These are phyloP conservation scores for Fusarium sambucinum DNA, from an alignment of 2,329 filamentous ascomycete species.

Conservation along the genomic window DNA sequence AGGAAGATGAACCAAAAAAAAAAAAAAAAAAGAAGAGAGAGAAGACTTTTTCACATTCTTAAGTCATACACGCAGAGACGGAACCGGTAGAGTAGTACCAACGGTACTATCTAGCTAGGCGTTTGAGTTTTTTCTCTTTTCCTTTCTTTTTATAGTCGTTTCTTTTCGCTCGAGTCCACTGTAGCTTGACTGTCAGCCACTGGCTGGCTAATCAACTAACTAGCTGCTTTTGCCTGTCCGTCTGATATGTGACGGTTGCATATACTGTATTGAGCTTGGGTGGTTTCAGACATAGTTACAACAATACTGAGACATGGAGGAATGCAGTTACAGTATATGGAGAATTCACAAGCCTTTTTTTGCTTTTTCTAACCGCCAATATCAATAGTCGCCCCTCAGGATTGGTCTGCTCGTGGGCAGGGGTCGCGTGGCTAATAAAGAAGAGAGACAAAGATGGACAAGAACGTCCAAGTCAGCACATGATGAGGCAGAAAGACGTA, in stretches of 20 bases:
- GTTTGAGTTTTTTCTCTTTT: slow-evolving; percentile 19
- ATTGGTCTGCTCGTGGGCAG: slow-evolving; percentile 29
- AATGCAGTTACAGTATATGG: slow-evolving; percentile 28
- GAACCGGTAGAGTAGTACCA: background rate
- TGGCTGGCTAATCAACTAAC: background rate
- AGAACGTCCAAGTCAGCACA: background rate
- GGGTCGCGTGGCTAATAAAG: slow-evolving; percentile 34
- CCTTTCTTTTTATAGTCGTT: slow-evolving; percentile 6
- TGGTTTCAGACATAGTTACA: slow-evolving; percentile 11
- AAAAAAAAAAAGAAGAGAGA: background rate
- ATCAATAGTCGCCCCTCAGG: background rate
- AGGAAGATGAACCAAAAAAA: background rate
- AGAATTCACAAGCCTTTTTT: slow-evolving; percentile 5
- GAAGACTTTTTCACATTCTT: slow-evolving; percentile 27
- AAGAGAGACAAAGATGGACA: slow-evolving; percentile 27
- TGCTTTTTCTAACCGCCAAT: background rate
- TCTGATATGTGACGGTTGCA: slow-evolving; percentile 35
- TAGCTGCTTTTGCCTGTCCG: background rate
- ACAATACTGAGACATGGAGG: slow-evolving; percentile 32
- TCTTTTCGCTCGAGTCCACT: slow-evolving; percentile 9
- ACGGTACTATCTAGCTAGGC: background rate
- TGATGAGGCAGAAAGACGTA: background rate
- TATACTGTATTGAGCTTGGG: background rate
- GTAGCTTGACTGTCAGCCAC: background rate
- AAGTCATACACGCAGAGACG: slow-evolving; percentile 23